A percentile compares a stretch with the other conserved stretches of the same genome.
phyloP scores from a whole-genome alignment of 2,329 filamentous ascomycete species.

The Chaetomium globosum region DNA sequence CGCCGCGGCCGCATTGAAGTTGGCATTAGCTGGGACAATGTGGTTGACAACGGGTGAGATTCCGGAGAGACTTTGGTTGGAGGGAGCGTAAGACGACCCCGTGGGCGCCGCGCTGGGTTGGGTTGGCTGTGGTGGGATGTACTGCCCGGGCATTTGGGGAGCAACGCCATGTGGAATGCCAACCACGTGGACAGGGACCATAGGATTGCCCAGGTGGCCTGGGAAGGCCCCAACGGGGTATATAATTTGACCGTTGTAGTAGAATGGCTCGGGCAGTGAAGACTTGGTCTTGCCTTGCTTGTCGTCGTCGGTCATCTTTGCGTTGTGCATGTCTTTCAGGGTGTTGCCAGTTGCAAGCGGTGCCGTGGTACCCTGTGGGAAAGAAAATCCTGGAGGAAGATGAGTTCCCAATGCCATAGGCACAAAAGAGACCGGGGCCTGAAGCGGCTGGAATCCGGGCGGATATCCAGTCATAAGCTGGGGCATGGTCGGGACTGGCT shows the following conservation, averaged over 20 bases:
- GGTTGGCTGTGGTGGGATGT: slow-evolving; percentile 26
- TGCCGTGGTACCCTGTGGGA: slow-evolving; percentile 31
- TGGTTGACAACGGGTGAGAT: slow-evolving; percentile 27
- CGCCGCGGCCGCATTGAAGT: slow-evolving; percentile 38
- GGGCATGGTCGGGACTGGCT: slow-evolving; percentile 36
- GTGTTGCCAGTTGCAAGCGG: slow-evolving; percentile 25
- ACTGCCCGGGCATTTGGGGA: slow-evolving; percentile 26
- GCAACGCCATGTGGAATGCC: slow-evolving; percentile 32
- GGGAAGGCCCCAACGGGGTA: slow-evolving; percentile 39
- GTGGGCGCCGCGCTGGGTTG: slow-evolving; percentile 13
- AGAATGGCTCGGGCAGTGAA: slow-evolving; percentile 50
- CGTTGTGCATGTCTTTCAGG: slow-evolving; percentile 37
- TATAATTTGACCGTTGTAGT: slow-evolving; percentile 41
- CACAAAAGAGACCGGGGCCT: slow-evolving; percentile 45
- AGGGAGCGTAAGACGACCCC: slow-evolving; percentile 25
- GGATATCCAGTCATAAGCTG: slow-evolving; percentile 39
- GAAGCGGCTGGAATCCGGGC: slow-evolving; percentile 38
- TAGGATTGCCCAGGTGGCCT: slow-evolving; percentile 35
- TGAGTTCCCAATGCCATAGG: slow-evolving; percentile 48
- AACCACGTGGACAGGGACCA: slow-evolving; percentile 36
- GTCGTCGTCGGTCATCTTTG: slow-evolving; percentile 32
- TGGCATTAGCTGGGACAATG: slow-evolving; percentile 31
- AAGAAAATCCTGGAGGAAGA: slow-evolving; percentile 38
- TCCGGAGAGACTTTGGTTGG: slow-evolving; percentile 27
- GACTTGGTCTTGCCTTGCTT: slow-evolving; percentile 44